phyloP scores from a whole-genome alignment of 1,284 basidiomycete species.

The Phenoliferia sp. region DNA sequence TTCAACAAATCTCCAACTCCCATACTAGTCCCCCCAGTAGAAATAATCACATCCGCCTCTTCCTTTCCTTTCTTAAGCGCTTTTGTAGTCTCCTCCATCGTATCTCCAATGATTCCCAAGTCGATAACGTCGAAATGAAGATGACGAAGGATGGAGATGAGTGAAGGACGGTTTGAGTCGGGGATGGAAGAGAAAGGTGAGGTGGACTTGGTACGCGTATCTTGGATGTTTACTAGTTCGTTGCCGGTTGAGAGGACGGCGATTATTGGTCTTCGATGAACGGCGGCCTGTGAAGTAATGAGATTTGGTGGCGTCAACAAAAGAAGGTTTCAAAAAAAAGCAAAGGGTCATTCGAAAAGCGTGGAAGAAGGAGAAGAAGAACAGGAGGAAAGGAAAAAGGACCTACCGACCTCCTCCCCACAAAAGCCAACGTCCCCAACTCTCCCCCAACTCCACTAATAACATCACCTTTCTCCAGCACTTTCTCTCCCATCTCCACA shows the following conservation, averaged over 20 bases:
- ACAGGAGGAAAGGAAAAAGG: neutral
- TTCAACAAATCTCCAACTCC: conserved; percentile 79
- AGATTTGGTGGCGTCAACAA: too few relatives aligned
- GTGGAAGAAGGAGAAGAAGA: neutral
- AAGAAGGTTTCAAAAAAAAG: neutral
- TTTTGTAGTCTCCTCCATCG: conserved; percentile 57
- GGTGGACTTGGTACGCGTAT: conserved; percentile 7
- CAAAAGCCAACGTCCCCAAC: conserved; percentile 74
- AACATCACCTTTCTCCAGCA: conserved; percentile 58
- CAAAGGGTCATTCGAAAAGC: too few relatives aligned
- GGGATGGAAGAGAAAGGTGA: neutral
- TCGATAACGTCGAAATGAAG: conserved; percentile 74
- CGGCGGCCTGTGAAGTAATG: conserved; percentile 62
- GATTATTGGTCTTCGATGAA: conserved; percentile 65
- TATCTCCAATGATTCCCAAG: conserved; percentile 70
- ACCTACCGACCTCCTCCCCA: conserved; percentile 63
- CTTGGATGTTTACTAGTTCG: conserved; percentile 65
- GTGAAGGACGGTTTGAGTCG: conserved; percentile 68
- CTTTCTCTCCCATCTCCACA: conserved; percentile 61
- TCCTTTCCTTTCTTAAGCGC: conserved; percentile 57
- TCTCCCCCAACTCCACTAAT: conserved; percentile 69
- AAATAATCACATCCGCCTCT: conserved; percentile 67
- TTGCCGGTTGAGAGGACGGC: conserved; percentile 81
- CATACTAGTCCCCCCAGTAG: conserved; percentile 87
- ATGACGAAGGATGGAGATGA: conserved; percentile 62